Evolutionary conservation across 2,329 filamentous ascomycete genomes (phyloP), one percentile per base, ranked within the genome.

Genomic region (Xylaria sp.): DNA sequence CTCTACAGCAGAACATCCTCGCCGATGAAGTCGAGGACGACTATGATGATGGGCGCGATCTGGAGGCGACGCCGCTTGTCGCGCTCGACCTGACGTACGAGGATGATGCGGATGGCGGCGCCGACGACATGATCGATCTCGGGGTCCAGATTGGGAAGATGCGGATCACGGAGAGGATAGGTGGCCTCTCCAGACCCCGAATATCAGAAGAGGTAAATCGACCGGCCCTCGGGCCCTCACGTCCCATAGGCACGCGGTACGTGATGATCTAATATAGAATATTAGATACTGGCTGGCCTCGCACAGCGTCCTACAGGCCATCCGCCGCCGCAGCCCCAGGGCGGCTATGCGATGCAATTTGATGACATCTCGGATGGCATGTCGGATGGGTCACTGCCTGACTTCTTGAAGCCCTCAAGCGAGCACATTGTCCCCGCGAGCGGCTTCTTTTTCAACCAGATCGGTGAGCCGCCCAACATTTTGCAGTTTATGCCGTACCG

Each of bases 121-220:
- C 79, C 24, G 83, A 91, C 75, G 90, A 92, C 67, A 80, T 93
- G 54, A 86, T 92, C 71, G 92, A 94, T 78, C 81, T 94, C 30
- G 92, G 92, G 1, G 87, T 93, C 66, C 86, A 86, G 71, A 84
- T 94, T 68, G 92, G 92, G 1, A 91, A 88, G 77, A 87, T 93
- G 85, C 87, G 87, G 67, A 88, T 94, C 68, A 93, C 90, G 2
- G 92, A 94, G 75, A 85, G 91, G 45, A 88, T 94, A 70, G 92
- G 92, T 17, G 91, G 91, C 0, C 86, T 92, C 72, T 89, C 92
- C 51, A 84, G 91, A 54, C 91, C 92, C 2, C 88, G 89, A 72
- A 85, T 94, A 65, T 85, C 87, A 3, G 89, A 93, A 78, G 91
- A 93, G 83, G 88, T 92, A 81, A 71, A 82, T 62, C 65, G 27